Evolutionary conservation across 2,329 filamentous ascomycete species (phyloP).

Genomic region (Fusarium transvaalense): DNA sequence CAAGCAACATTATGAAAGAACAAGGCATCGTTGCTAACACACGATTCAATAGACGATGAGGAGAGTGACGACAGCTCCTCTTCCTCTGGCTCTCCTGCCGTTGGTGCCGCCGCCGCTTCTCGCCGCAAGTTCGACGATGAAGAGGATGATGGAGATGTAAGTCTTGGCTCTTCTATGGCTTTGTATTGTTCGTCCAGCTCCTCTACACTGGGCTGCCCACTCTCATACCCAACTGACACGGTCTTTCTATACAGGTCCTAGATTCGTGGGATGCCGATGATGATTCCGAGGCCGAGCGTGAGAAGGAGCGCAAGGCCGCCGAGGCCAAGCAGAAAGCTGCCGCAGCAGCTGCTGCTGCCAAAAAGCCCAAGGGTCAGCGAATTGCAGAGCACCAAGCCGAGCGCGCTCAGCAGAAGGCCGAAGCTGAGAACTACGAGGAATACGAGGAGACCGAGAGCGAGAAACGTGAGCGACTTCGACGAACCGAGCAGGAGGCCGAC

Average conservation of each 20-base stretch:
- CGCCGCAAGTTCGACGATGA: conserved; percentile 87
- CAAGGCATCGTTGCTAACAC: conserved; percentile 22
- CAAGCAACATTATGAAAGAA: not conserved
- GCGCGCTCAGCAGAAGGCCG: conserved; percentile 65
- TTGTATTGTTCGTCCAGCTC: not conserved
- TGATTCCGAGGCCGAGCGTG: conserved; percentile 95
- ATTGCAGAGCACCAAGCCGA: conserved; percentile 81
- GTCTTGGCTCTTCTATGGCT: conserved; percentile 45
- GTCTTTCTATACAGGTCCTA: conserved; percentile 73
- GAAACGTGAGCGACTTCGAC: conserved; percentile 78
- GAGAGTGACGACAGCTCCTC: conserved; percentile 55
- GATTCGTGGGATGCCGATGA: conserved; percentile 97
- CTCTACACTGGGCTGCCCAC: not conserved
- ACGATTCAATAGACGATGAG: conserved; percentile 54
- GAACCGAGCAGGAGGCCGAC: conserved; percentile 88
- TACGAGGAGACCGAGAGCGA: conserved; percentile 81
- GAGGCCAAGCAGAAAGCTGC: conserved; percentile 91
- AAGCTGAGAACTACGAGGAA: conserved; percentile 69
- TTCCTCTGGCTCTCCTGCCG: conserved; percentile 54
- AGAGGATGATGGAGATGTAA: conserved; percentile 85
- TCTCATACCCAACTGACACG: conserved; percentile 8
- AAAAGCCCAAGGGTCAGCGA: conserved; percentile 89
- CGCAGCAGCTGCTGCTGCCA: conserved; percentile 86
- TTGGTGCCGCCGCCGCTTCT: conserved; percentile 55
- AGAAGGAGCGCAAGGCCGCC: conserved; percentile 89